Percentiles rank a stretch among this genome's conserved stretches.
phyloP scores from a whole-genome alignment of 140 eudicot genomes.

The Ambrosia hybrid region DNA sequence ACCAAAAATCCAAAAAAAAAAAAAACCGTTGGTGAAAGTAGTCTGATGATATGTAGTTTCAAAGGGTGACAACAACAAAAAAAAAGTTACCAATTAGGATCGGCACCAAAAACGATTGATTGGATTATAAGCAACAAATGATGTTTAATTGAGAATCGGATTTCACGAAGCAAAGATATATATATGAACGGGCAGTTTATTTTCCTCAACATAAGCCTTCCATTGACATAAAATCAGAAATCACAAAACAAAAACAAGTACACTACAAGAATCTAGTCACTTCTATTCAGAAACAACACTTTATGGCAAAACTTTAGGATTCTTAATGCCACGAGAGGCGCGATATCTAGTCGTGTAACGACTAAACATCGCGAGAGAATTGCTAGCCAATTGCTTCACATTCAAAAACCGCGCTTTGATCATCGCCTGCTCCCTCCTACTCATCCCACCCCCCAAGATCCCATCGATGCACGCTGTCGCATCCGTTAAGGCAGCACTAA shows the following conservation, averaged over 20 bases:
- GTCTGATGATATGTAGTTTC: too few species aligned
- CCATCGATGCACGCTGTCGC: conserved; percentile 53
- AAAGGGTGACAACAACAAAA: too few species aligned
- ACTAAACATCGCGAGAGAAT: conserved; percentile 62
- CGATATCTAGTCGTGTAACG: conserved; percentile 59
- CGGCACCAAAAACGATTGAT: too few species aligned
- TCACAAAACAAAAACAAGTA: background rate
- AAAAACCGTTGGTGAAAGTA: too few species aligned
- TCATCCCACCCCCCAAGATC: conserved; percentile 36
- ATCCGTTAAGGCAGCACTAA: conserved; percentile 71
- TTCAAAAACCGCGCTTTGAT: conserved; percentile 58
- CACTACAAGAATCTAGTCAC: background rate
- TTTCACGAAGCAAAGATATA: background rate
- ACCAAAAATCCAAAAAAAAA: too few species aligned
- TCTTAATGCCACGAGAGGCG: conserved; percentile 51
- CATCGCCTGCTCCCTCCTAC: conserved; percentile 43
- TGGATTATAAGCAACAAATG: too few species aligned
- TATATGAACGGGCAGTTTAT: too few species aligned
- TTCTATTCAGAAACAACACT: background rate
- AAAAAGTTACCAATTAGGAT: too few species aligned
- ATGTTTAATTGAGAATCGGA: background rate
- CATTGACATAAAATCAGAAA: background rate
- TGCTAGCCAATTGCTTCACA: conserved; percentile 62
- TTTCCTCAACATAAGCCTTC: too few species aligned
- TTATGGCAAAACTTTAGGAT: conserved; percentile 34